Evolutionary conservation across 441 rosid genomes (phyloP).

Genomic region (Adansonia rubrostipa): DNA sequence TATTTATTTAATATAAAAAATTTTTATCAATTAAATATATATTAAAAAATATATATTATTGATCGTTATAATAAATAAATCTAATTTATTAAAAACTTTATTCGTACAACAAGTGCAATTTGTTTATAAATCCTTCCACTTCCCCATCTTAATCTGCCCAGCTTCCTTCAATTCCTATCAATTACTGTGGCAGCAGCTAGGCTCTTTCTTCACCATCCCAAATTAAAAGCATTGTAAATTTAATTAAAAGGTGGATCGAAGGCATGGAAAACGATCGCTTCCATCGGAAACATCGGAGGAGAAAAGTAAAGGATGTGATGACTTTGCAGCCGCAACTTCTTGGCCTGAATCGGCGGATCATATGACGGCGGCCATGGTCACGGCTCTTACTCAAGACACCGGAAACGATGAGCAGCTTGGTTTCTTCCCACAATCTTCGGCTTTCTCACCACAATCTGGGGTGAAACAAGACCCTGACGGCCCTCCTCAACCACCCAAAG

Average conservation of each 20-base stretch:
- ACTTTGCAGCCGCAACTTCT: constrained; percentile 36
- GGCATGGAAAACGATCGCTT: constrained; percentile 31
- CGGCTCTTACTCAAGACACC: constrained; percentile 64
- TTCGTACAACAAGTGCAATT: no score
- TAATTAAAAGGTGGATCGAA: constrained; percentile 27
- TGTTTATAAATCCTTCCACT: no score
- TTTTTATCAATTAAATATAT: no score
- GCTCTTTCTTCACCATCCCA: no score
- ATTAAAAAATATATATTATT: no score
- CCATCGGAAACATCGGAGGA: constrained; percentile 29
- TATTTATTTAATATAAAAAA: no score
- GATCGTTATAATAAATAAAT: no score
- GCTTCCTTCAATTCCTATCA: no score
- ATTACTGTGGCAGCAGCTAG: no score
- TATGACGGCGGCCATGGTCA: constrained; percentile 67
- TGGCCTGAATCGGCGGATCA: constrained; percentile 57
- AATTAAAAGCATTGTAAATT: no score
- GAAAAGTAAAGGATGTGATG: constrained; percentile 21
- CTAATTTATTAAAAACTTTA: no score
- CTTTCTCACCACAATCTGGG: constrained; percentile 33
- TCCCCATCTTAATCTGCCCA: no score
- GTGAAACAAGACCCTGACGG: constrained; percentile 46
- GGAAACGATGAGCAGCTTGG: constrained; percentile 30
- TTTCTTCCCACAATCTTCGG: not conserved
- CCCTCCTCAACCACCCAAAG: constrained; percentile 33